These are phyloP conservation scores for Alternaria viburni DNA, from an alignment of 2,329 filamentous ascomycete species.

Conservation along the genomic window DNA sequence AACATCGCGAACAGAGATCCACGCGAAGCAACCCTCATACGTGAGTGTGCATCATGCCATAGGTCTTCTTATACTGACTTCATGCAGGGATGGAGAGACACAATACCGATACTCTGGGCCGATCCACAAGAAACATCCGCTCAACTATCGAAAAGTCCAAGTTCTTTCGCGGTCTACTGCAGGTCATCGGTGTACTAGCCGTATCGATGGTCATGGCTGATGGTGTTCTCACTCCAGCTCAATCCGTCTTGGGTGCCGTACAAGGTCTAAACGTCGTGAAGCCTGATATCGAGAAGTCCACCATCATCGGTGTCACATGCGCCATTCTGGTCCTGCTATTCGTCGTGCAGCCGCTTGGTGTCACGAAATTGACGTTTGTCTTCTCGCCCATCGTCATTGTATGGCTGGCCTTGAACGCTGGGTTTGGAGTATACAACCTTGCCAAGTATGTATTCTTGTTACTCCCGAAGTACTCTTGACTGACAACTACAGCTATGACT, in stretches of 20 bases:
- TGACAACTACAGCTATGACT: slow-evolving; percentile 49
- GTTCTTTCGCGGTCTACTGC: slow-evolving; percentile 61
- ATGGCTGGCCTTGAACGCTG: slow-evolving; percentile 70
- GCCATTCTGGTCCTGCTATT: slow-evolving; percentile 70
- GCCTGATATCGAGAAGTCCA: slow-evolving; percentile 60
- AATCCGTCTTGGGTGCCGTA: slow-evolving; percentile 72
- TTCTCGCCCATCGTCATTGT: slow-evolving; percentile 73
- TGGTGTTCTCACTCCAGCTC: slow-evolving; percentile 71
- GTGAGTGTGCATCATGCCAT: slow-evolving; percentile 25
- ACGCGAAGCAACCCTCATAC: slow-evolving; percentile 60
- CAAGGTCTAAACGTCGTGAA: slow-evolving; percentile 66
- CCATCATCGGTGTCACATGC: slow-evolving; percentile 69
- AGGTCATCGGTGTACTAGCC: slow-evolving; percentile 68
- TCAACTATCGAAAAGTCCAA: slow-evolving; percentile 64
- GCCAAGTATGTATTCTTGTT: slow-evolving; percentile 23
- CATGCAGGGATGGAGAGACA: slow-evolving; percentile 61
- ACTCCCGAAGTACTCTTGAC: slow-evolving; percentile 1
- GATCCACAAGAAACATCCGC: slow-evolving; percentile 60
- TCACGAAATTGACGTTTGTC: slow-evolving; percentile 62
- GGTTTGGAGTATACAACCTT: slow-evolving; percentile 65
- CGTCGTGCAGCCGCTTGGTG: slow-evolving; percentile 69
- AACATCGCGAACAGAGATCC: slow-evolving; percentile 68
- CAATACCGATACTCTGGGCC: slow-evolving; percentile 61
- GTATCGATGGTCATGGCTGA: slow-evolving; percentile 73
- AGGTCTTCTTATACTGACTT: not conserved